Evolutionary conservation across 305 asterid genomes (phyloP).

Genomic region (Nicotiana rustica): DNA sequence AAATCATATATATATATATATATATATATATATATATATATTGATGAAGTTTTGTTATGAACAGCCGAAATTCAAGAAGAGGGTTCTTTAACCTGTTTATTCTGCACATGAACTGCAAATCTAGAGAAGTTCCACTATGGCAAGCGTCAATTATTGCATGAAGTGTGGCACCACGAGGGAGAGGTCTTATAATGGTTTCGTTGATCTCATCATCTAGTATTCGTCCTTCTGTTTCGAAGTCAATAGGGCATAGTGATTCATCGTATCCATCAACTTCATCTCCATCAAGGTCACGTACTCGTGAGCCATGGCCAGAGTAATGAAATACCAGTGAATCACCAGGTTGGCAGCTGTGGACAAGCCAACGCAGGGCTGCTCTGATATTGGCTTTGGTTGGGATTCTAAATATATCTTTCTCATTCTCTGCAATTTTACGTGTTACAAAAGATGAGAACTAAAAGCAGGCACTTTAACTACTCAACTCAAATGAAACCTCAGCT

Average conservation of each 20-base stretch:
- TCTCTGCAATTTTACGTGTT: slow-evolving; percentile 55
- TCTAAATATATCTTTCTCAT: slow-evolving; percentile 48
- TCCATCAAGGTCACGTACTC: slow-evolving; percentile 56
- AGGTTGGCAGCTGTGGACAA: slow-evolving; percentile 62
- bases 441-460: too few species aligned
- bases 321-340: slow-evolving; percentile 84
- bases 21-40: neutral
- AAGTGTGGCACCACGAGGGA: slow-evolving; percentile 69
- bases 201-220: slow-evolving; percentile 80
- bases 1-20: neutral
- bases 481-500: too few species aligned
- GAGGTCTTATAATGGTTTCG: slow-evolving; percentile 76
- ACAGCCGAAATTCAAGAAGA: neutral
- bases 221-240: slow-evolving; percentile 72
- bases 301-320: slow-evolving; percentile 80
- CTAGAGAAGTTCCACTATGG: slow-evolving; percentile 77
- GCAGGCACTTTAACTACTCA: too few species aligned
- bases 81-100: slow-evolving; percentile 54
- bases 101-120: slow-evolving; percentile 67
- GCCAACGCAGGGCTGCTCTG: slow-evolving; percentile 69
- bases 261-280: slow-evolving; percentile 82
- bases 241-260: slow-evolving; percentile 73
- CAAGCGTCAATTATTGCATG: slow-evolving; percentile 83
- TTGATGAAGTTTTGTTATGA: neutral
- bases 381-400: slow-evolving; percentile 75